These are phyloP conservation scores for Leccinum subrobustum DNA, from an alignment of 1,284 basidiomycete genomes.

Conservation along the genomic window DNA sequence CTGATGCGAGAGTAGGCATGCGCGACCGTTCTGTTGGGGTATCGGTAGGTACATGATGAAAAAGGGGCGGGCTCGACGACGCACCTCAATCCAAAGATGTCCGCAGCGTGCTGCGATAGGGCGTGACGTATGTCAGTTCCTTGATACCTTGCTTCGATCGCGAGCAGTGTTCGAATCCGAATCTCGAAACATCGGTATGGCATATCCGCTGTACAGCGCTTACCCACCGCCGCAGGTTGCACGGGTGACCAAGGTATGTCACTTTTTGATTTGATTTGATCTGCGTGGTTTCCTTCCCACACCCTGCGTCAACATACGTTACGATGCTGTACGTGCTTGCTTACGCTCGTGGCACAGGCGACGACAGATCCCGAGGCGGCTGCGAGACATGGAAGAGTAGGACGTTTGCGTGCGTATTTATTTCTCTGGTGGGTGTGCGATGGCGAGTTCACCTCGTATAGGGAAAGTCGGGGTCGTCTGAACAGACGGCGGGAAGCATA, in stretches of 20 bases:
- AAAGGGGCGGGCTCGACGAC: neutral
- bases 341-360: no score
- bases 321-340: no score
- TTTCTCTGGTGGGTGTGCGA: neutral
- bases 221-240: no score
- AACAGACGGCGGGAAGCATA: constrained; percentile 37
- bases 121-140: neutral
- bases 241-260: no score
- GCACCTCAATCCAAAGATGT: constrained; percentile 16
- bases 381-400: constrained; percentile 16
- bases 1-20: constrained; percentile 78
- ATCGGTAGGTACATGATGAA: neutral
- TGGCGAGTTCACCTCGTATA: constrained; percentile 14
- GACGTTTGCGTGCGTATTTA: constrained; percentile 51
- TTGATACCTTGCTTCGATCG: neutral
- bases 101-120: constrained; percentile 13
- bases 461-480: constrained; percentile 40
- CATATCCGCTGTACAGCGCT: no score
- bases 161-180: neutral
- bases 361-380: no score
- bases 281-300: no score
- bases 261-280: no score
- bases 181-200: constrained; percentile 3
- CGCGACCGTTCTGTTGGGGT: constrained; percentile 48
- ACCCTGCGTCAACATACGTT: no score